Conservation (phyloP, 345 rosid species). For the Murraya koenigii region DNA sequence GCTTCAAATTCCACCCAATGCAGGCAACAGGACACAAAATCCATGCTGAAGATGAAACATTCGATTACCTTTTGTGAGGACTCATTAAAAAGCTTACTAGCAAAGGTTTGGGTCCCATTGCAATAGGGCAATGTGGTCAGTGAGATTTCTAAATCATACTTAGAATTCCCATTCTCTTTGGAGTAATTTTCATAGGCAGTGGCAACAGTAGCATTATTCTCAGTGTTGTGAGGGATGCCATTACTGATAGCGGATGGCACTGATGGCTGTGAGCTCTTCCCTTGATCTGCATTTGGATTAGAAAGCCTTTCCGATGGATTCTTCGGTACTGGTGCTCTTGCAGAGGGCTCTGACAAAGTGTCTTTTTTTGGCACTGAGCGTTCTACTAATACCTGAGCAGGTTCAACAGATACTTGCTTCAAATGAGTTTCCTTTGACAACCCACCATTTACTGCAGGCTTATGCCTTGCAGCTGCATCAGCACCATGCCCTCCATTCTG, state of each 20-base stretch:
- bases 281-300: slow-evolving; percentile 9
- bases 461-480: slow-evolving; percentile 24
- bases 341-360: slow-evolving; percentile 10
- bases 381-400: slow-evolving; percentile 10
- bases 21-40: not conserved
- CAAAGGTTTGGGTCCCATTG: slow-evolving; percentile 4
- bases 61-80: slow-evolving; percentile 42
- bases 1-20: not conserved
- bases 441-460: slow-evolving; percentile 20
- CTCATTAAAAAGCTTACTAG: slow-evolving; percentile 17
- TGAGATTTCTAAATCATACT: slow-evolving; percentile 11
- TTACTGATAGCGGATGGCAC: slow-evolving; percentile 14
- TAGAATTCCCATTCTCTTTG: slow-evolving; percentile 21
- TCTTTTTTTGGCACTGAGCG: slow-evolving; percentile 27
- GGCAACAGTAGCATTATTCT: slow-evolving; percentile 8
- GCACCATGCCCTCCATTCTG: slow-evolving; percentile 20
- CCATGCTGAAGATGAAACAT: slow-evolving; percentile 4
- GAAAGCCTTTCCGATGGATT: slow-evolving; percentile 14
- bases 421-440: slow-evolving; percentile 23
- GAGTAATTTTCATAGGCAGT: slow-evolving; percentile 22
- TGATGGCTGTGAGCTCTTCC: slow-evolving; percentile 17
- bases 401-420: slow-evolving; percentile 31
- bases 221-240: slow-evolving; percentile 18
- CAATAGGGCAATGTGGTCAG: not conserved
- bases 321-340: slow-evolving; percentile 9